phyloP scores from a whole-genome alignment of 441 rosid species.

The Pelargonium cotyledonis region DNA sequence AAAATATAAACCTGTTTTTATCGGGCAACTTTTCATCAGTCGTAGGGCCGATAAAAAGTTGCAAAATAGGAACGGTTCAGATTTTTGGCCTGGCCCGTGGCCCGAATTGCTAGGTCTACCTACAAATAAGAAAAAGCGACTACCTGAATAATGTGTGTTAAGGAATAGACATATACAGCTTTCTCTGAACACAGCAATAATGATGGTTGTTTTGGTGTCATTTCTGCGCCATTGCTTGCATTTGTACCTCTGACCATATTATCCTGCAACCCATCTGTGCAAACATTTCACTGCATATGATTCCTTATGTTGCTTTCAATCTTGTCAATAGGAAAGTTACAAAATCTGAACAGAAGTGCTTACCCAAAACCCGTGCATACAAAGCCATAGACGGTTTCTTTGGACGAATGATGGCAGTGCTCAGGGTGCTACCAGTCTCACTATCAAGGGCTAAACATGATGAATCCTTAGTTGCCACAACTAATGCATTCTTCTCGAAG shows the following conservation, averaged over 20 bases:
- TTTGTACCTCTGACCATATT: slow-evolving; percentile 29
- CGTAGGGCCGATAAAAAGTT: too few species aligned
- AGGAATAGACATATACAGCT: slow-evolving; percentile 71
- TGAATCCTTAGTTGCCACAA: slow-evolving; percentile 76
- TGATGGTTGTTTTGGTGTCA: slow-evolving; percentile 40
- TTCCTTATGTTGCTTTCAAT: neutral
- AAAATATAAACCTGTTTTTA: too few species aligned
- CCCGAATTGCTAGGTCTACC: too few species aligned
- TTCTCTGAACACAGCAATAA: slow-evolving; percentile 78
- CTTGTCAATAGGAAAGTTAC: neutral
- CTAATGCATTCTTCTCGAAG: slow-evolving; percentile 69
- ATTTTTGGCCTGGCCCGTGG: too few species aligned
- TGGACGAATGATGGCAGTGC: slow-evolving; percentile 55
- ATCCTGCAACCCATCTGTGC: slow-evolving; percentile 53
- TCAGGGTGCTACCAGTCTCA: slow-evolving; percentile 61
- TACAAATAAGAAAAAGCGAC: neutral
- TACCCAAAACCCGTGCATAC: slow-evolving; percentile 71
- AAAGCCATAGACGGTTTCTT: slow-evolving; percentile 81
- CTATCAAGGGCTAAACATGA: slow-evolving; percentile 67
- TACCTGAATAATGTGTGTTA: slow-evolving; percentile 67
- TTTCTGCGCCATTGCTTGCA: slow-evolving; percentile 27
- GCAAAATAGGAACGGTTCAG: too few species aligned
- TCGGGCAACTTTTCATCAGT: too few species aligned
- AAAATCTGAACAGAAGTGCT: slow-evolving; percentile 19
- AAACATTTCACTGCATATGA: slow-evolving; percentile 10